Evolutionary conservation across 768 basidiomycete species (phyloP), one percentile per base, ranked within the genome.

Genomic region (Russula griseocarnosa): DNA sequence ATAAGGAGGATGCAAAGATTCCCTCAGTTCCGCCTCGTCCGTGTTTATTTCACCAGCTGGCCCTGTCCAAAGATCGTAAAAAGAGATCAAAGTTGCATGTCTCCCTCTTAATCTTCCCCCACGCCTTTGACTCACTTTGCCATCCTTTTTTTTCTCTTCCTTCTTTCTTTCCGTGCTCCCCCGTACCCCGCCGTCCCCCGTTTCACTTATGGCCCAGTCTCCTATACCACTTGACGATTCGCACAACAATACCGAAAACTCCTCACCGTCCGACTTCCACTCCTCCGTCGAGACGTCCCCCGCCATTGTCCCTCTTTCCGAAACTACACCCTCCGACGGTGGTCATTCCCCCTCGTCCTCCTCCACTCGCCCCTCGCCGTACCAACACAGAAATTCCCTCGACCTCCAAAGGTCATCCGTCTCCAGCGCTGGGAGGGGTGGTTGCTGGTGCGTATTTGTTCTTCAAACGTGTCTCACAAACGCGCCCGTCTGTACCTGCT

Each of bases 1-100:
- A 50, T 49, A 60, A 42, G 58, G 63, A 42, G 16, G 47, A 60
- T 20, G 49, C 46, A 55, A 30, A 64, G 58, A 60, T 64, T 60
- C 63, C 58, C 44, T 36, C 52, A 60, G 58, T 52, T 65, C 64
- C 64, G 64, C 46, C 28, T 60, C 63, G 58, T 26, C 53, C 49
- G 24, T 49, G 49, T 60, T 65, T 65, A 65, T 60, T 64, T 65
- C 63, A 58, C 58, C 62, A 63, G 62, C 38, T 44, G 53, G 51
- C 46, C 63, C 46, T 55, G 46, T 32, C 58, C 64, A 32, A 61
- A 65, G 64, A 65, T 65, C 64, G 64, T 65, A 65, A 65, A 65
- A 65, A 65, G 63, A 65, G 63, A 65, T 65, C 64, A 61, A 59
- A 50, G 52, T 60, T 55, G 63, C 54, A 65, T 65, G 64, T 65